Conservation (phyloP, 352 stramenopile species). For the Globisporangium irregulare region DNA sequence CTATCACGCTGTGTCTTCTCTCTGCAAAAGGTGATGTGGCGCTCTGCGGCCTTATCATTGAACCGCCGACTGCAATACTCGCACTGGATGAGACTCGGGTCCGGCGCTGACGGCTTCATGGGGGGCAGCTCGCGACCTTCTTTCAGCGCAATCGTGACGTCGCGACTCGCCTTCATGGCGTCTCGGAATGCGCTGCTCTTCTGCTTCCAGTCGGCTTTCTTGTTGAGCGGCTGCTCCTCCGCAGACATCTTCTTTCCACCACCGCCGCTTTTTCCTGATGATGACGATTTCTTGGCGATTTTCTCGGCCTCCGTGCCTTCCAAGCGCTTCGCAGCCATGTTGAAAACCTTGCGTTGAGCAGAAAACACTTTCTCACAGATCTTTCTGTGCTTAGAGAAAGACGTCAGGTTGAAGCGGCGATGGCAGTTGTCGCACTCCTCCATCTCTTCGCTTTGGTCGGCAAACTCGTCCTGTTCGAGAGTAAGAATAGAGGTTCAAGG, state of each 20-base stretch:
- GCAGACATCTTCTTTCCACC: constrained; percentile 22
- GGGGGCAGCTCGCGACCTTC: constrained; percentile 62
- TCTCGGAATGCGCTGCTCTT: constrained; percentile 86
- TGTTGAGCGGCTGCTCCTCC: constrained; percentile 58
- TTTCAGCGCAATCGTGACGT: constrained; percentile 63
- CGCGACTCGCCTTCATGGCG: constrained; percentile 82
- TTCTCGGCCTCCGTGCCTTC: constrained; percentile 74
- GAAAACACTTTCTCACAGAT: constrained; percentile 89
- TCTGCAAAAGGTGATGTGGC: constrained; percentile 91
- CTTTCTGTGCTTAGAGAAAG: constrained; percentile 77
- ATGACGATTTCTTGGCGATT: constrained; percentile 38
- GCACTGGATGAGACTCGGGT: constrained; percentile 88
- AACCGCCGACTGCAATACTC: constrained; percentile 90
- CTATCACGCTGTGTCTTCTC: constrained; percentile 71
- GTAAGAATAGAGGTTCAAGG: not conserved
- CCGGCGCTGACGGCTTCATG: constrained; percentile 52
- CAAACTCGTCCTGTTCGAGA: constrained; percentile 43
- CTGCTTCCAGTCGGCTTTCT: constrained; percentile 78
- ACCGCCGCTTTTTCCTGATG: constrained; percentile 22
- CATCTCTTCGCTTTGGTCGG: constrained; percentile 48
- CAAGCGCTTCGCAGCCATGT: constrained; percentile 74
- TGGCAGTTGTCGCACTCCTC: constrained; percentile 79
- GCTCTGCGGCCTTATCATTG: constrained; percentile 89
- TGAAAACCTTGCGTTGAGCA: constrained; percentile 82
- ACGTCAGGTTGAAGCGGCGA: constrained; percentile 73